These are phyloP conservation scores for Cyberlindnera euphorbiiphila DNA, from an alignment of 805 yeast species.

Conservation along the genomic window DNA sequence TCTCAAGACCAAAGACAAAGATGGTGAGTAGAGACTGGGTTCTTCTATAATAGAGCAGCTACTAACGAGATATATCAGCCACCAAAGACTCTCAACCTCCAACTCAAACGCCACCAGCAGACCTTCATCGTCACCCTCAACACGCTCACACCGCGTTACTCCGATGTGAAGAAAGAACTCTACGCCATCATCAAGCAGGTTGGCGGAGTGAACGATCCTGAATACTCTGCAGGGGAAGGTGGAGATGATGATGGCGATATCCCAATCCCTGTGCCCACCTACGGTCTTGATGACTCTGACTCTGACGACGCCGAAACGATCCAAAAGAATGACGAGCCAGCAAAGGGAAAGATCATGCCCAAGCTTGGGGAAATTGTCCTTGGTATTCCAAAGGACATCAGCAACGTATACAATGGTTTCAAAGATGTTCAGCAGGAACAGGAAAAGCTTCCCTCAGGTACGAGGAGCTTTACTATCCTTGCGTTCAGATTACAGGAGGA, in stretches of 20 bases:
- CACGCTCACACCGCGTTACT: conserved; percentile 21
- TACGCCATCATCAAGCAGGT: conserved; percentile 38
- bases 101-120: conserved; percentile 34
- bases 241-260: conserved; percentile 30
- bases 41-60: not conserved
- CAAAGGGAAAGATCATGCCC: conserved; percentile 14
- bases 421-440: conserved; percentile 15
- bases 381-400: conserved; percentile 21
- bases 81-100: conserved; percentile 12
- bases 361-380: conserved; percentile 13
- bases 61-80: conserved; percentile 7
- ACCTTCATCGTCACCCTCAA: conserved; percentile 31
- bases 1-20: too few relatives aligned
- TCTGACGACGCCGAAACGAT: conserved; percentile 27
- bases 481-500: conserved; percentile 25
- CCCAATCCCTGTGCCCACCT: conserved; percentile 34
- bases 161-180: conserved; percentile 30
- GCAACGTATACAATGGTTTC: conserved; percentile 22
- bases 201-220: conserved; percentile 41
- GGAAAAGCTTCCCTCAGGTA: conserved; percentile 3
- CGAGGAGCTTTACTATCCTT: conserved; percentile 17
- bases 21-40: too few relatives aligned
- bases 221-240: conserved; percentile 21
- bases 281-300: conserved; percentile 25
- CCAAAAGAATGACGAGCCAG: conserved; percentile 7